Percentiles rank a stretch among this genome's conserved stretches.
These are phyloP conservation scores for Dictyophora rubrovolvata DNA, from an alignment of 768 basidiomycete species.

Conservation along the genomic window DNA sequence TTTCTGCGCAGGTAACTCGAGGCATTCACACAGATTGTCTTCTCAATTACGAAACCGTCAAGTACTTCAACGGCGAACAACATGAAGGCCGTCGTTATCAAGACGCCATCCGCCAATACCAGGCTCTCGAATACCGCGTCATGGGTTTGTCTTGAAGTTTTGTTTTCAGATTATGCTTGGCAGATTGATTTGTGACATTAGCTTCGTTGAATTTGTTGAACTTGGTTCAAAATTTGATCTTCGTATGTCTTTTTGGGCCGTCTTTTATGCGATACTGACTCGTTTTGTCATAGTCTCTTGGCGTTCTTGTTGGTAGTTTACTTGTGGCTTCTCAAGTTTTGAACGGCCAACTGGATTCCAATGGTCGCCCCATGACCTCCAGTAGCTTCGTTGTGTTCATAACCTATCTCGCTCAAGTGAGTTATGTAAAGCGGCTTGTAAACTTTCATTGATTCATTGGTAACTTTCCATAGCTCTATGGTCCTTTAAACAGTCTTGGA, in stretches of 20 bases:
- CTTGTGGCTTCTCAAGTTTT: conserved; percentile 68
- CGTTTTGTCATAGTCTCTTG: conserved; percentile 41
- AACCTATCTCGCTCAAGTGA: conserved; percentile 68
- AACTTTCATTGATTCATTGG: background rate
- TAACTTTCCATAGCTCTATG: conserved; percentile 43
- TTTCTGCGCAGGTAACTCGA: conserved; percentile 44
- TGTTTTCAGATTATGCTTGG: background rate
- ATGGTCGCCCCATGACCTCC: background rate
- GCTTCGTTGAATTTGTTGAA: conserved; percentile 68
- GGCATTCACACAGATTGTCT: conserved; percentile 78
- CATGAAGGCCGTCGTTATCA: conserved; percentile 66
- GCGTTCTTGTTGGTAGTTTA: conserved; percentile 72
- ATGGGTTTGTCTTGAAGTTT: conserved; percentile 38
- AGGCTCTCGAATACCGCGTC: conserved; percentile 62
- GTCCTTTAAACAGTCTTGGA: conserved; percentile 67
- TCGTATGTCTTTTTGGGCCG: conserved; percentile 32
- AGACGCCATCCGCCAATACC: conserved; percentile 65
- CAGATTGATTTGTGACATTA: conserved; percentile 17
- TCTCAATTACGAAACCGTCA: conserved; percentile 78
- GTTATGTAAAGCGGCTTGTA: conserved; percentile 8
- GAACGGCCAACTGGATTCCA: conserved; percentile 34
- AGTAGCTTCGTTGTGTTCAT: conserved; percentile 73
- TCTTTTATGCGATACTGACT: background rate
- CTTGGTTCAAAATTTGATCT: conserved; percentile 72
- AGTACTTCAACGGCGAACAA: conserved; percentile 81